phyloP scores from a whole-genome alignment of 1,139 yeast genomes.

The Saccharomyces hybrid region DNA sequence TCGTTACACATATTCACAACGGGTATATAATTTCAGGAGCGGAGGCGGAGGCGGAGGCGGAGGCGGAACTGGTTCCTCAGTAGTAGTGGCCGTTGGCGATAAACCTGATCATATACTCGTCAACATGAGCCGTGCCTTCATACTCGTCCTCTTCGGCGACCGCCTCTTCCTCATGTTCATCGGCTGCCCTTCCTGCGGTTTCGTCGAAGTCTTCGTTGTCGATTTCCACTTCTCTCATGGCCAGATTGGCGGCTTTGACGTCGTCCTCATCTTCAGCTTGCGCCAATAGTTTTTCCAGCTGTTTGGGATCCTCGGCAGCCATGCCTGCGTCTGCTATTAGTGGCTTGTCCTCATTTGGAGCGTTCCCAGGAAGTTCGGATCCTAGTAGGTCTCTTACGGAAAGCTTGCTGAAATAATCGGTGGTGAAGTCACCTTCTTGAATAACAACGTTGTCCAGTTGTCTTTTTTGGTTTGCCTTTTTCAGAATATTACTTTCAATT shows the following conservation, averaged over 20 bases:
- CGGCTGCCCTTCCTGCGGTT: conserved; percentile 18
- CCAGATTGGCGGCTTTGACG: conserved; percentile 82
- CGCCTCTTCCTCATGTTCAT: conserved; percentile 13
- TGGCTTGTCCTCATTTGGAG: conserved; percentile 29
- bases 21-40: not conserved
- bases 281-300: conserved; percentile 63
- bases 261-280: conserved; percentile 97
- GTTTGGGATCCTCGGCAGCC: conserved; percentile 30
- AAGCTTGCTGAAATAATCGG: conserved; percentile 85
- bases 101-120: conserved; percentile 90
- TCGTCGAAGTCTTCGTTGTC: conserved; percentile 82
- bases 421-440: conserved; percentile 97
- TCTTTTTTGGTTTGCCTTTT: conserved; percentile 92
- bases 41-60: not conserved
- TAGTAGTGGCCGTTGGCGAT: conserved; percentile 75
- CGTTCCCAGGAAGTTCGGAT: conserved; percentile 32
- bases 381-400: conserved; percentile 85
- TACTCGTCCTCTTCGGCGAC: conserved; percentile 41
- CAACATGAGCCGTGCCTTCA: conserved; percentile 81
- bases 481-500: conserved; percentile 88
- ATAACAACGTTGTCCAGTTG: conserved; percentile 92
- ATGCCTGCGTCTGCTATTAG: conserved; percentile 31
- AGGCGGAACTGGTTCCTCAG: conserved; percentile 6
- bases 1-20: not conserved
- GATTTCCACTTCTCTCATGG: conserved; percentile 74